phyloP scores from a whole-genome alignment of 2,329 filamentous ascomycete genomes.

The Chaetomium olivaceum region DNA sequence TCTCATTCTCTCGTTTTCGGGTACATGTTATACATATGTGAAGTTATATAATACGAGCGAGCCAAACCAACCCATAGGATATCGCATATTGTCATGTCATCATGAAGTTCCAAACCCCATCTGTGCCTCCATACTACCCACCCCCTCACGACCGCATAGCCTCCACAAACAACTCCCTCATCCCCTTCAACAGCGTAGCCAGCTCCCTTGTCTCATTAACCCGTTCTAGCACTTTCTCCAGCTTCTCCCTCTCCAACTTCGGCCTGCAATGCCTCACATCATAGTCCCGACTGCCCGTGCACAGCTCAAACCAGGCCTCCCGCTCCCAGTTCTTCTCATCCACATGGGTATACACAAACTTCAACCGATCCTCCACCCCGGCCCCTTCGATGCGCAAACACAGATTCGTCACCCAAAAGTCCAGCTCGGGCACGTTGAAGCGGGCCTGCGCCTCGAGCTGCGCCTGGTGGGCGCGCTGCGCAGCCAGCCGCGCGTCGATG shows the following conservation, averaged over 20 bases:
- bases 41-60: no score
- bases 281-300: conserved; percentile 79
- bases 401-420: conserved; percentile 93
- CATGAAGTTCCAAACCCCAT: not conserved
- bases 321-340: conserved; percentile 84
- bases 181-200: conserved; percentile 72
- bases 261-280: conserved; percentile 79
- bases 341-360: conserved; percentile 86
- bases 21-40: no score
- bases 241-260: conserved; percentile 75
- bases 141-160: conserved; percentile 54
- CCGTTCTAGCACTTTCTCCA: conserved; percentile 73
- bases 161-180: conserved; percentile 76
- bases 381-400: conserved; percentile 88
- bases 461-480: conserved; percentile 69
- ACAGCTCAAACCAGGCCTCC: conserved; percentile 92
- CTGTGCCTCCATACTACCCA: no score
- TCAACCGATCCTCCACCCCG: conserved; percentile 78
- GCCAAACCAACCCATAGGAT: not conserved
- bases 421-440: conserved; percentile 88
- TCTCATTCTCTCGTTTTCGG: no score
- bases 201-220: conserved; percentile 81
- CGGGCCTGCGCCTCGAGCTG: conserved; percentile 80
- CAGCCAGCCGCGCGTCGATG: conserved; percentile 69
- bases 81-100: not conserved